A percentile compares a stretch with the other conserved stretches of the same genome.
phyloP scores from a whole-genome alignment of 2,329 filamentous ascomycete genomes.

The Bimuria novae-zelandiae region DNA sequence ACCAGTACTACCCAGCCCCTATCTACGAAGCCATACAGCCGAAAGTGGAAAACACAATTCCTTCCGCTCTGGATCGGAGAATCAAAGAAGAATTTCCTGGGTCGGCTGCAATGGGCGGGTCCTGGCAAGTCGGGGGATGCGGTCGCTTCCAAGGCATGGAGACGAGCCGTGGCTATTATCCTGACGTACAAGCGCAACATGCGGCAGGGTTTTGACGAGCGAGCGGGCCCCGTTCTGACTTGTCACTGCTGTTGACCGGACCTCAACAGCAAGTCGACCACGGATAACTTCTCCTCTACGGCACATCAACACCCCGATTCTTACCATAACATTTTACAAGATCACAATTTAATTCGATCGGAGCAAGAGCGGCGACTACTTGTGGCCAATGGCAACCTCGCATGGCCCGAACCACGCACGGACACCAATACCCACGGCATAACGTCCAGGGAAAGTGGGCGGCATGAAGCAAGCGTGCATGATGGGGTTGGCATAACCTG shows the following conservation, averaged over 20 bases:
- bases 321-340: constrained; percentile 13
- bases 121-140: constrained; percentile 48
- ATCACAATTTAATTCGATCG: constrained; percentile 23
- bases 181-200: constrained; percentile 48
- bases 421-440: constrained; percentile 21
- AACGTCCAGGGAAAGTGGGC: constrained; percentile 19
- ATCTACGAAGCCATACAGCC: constrained; percentile 49
- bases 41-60: constrained; percentile 35
- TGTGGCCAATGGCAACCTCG: constrained; percentile 16
- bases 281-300: too few species aligned
- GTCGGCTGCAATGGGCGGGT: constrained; percentile 28
- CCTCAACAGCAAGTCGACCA: constrained; percentile 14
- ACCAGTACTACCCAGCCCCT: constrained; percentile 53
- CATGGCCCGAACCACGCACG: constrained; percentile 28
- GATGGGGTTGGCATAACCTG: constrained; percentile 13
- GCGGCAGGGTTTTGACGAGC: constrained; percentile 41
- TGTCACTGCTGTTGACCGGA: constrained; percentile 18
- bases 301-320: too few species aligned
- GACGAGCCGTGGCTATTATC: constrained; percentile 53
- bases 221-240: constrained; percentile 6
- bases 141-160: constrained; percentile 53
- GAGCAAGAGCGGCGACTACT: constrained; percentile 12
- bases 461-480: constrained; percentile 19
- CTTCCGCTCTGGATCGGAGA: constrained; percentile 42
- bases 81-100: constrained; percentile 52